A percentile compares a stretch with the other conserved stretches of the same genome.
These are phyloP conservation scores for Cudoniella acicularis DNA, from an alignment of 495 filamentous ascomycete genomes.

Conservation along the genomic window DNA sequence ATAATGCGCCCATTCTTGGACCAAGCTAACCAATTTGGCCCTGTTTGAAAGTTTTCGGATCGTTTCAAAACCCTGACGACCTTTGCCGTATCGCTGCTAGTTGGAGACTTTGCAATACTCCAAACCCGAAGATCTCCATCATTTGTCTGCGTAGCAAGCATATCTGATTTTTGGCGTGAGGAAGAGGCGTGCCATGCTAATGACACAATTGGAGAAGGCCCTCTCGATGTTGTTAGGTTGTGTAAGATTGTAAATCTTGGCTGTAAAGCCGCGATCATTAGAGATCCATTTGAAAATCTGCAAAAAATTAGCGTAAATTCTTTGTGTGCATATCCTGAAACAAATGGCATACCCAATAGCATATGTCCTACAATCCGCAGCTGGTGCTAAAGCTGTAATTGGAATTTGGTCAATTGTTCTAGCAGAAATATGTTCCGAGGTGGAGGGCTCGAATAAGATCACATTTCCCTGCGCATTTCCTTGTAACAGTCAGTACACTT, in stretches of 20 bases:
- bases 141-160: slow-evolving; percentile 88
- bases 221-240: slow-evolving; percentile 76
- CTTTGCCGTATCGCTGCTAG: slow-evolving; percentile 68
- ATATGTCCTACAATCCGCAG: slow-evolving; percentile 91
- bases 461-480: slow-evolving; percentile 89
- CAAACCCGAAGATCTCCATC: slow-evolving; percentile 94
- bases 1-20: slow-evolving; percentile 96
- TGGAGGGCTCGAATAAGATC: slow-evolving; percentile 89
- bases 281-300: slow-evolving; percentile 93
- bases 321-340: slow-evolving; percentile 3
- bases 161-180: slow-evolving; percentile 94
- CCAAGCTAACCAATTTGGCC: slow-evolving; percentile 96
- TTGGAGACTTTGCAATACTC: slow-evolving; percentile 88
- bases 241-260: slow-evolving; percentile 94
- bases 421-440: slow-evolving; percentile 88
- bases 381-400: slow-evolving; percentile 85
- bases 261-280: slow-evolving; percentile 82
- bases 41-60: slow-evolving; percentile 65
- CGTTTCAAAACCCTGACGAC: slow-evolving; percentile 85
- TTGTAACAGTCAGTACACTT: slow-evolving; percentile 37
- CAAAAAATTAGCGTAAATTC: slow-evolving; percentile 25
- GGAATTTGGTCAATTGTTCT: slow-evolving; percentile 89
- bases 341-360: slow-evolving; percentile 75
- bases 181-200: slow-evolving; percentile 97
- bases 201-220: slow-evolving; percentile 84